Conservation (phyloP, 441 rosid species). For the Bruguiera hainesii region DNA sequence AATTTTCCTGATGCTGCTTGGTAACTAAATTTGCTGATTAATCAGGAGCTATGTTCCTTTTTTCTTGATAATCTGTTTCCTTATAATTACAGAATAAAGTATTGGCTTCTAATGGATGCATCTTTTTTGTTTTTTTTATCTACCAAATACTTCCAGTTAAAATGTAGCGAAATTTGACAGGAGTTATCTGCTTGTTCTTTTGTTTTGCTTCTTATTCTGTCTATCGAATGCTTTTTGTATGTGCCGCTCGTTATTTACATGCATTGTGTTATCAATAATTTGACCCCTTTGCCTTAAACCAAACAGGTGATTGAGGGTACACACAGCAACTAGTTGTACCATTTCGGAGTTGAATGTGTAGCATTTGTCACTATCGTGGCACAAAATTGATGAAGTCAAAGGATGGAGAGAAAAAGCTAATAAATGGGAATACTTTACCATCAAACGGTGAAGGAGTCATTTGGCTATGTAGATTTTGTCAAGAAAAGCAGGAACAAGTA, state of each 20-base stretch:
- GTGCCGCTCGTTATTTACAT: background rate
- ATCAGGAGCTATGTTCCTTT: background rate
- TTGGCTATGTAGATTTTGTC: slow-evolving; percentile 46
- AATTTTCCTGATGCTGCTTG: slow-evolving; percentile 1
- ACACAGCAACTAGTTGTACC: slow-evolving; percentile 12
- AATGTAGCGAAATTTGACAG: background rate
- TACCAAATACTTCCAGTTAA: too few relatives aligned
- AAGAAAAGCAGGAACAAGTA: slow-evolving; percentile 37
- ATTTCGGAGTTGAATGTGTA: slow-evolving; percentile 32
- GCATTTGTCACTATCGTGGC: slow-evolving; percentile 55
- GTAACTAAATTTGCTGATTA: background rate
- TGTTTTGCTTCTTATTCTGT: background rate
- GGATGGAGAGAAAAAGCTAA: slow-evolving; percentile 28
- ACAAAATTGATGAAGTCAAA: slow-evolving; percentile 23
- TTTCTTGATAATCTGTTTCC: too few relatives aligned
- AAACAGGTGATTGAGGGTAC: slow-evolving; percentile 23
- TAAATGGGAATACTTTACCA: slow-evolving; percentile 26
- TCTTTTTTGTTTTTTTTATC: too few relatives aligned
- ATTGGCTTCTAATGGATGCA: too few relatives aligned
- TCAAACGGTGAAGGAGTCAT: slow-evolving; percentile 27
- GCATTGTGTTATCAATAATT: background rate
- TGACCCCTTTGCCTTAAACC: slow-evolving; percentile 12
- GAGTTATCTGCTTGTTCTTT: background rate
- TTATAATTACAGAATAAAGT: too few relatives aligned
- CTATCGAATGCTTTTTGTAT: background rate